Evolutionary conservation across 768 basidiomycete species (phyloP).

Genomic region (Lepiota subincarnata): DNA sequence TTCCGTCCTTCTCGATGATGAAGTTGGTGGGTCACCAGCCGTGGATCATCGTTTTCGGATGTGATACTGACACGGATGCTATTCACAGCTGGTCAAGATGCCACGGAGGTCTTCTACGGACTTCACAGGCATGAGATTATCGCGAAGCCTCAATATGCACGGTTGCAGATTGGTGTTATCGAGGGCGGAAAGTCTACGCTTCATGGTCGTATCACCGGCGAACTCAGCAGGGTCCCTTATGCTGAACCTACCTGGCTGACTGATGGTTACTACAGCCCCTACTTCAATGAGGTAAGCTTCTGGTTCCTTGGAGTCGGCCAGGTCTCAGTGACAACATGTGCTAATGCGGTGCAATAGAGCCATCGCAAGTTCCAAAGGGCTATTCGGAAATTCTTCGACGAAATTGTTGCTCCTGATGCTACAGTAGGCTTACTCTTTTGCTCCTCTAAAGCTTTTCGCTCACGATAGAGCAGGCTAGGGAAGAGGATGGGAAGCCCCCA

Average conservation of each 20-base stretch:
- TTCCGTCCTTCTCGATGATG: constrained; percentile 69
- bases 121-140: constrained; percentile 91
- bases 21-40: constrained; percentile 54
- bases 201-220: constrained; percentile 51
- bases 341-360: constrained; percentile 32
- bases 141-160: constrained; percentile 67
- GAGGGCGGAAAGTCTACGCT: constrained; percentile 65
- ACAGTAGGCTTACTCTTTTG: constrained; percentile 24
- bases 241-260: constrained; percentile 83
- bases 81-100: constrained; percentile 76
- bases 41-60: not conserved
- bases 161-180: constrained; percentile 73
- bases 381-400: constrained; percentile 71
- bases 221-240: constrained; percentile 79
- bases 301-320: constrained; percentile 17
- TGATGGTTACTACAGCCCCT: constrained; percentile 68
- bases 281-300: constrained; percentile 65
- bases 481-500: constrained; percentile 88
- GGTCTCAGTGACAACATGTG: constrained; percentile 9
- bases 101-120: constrained; percentile 87
- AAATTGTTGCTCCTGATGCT: constrained; percentile 57
- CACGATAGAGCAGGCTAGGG: constrained; percentile 51
- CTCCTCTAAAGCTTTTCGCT: not conserved
- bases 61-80: not conserved
- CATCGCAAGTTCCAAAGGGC: constrained; percentile 61